These are phyloP conservation scores for Licmophora abbreviata DNA, from an alignment of 108 stramenopile species.

Conservation along the genomic window DNA sequence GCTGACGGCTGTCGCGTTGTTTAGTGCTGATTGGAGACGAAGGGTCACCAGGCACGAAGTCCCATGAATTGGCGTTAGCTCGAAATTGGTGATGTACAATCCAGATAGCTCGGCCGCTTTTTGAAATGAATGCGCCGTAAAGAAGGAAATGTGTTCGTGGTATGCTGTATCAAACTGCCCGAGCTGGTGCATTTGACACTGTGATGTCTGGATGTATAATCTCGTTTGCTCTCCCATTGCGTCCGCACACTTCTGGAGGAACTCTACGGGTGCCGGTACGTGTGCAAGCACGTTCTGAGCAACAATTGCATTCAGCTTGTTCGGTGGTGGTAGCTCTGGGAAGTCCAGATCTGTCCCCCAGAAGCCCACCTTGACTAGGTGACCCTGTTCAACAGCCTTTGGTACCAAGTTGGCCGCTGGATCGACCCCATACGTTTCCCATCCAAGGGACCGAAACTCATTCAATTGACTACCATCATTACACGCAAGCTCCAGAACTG, in stretches of 20 bases:
- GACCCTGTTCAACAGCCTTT: not conserved
- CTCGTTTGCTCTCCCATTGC: not conserved
- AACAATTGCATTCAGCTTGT: not conserved
- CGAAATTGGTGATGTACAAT: not conserved
- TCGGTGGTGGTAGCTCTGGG: no score
- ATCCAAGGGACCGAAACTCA: not conserved
- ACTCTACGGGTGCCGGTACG: not conserved
- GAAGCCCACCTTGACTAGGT: not conserved
- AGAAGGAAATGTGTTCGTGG: not conserved
- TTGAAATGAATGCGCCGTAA: not conserved
- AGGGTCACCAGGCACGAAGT: not conserved
- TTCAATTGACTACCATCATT: slow-evolving; percentile 1
- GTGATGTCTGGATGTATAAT: not conserved
- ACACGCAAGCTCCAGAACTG: not conserved
- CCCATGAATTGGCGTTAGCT: not conserved
- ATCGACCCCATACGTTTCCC: not conserved
- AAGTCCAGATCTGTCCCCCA: no score
- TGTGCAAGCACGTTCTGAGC: slow-evolving; percentile 1
- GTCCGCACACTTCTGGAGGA: not conserved
- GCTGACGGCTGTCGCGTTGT: no score
- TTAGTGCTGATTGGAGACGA: no score
- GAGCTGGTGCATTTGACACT: not conserved
- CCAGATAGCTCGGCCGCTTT: not conserved
- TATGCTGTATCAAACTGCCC: not conserved
- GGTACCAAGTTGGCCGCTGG: not conserved